Evolutionary conservation across 176 grass and related monocot genomes (phyloP), one percentile per base, ranked within the genome.

Genomic region (Poa pratensis): DNA sequence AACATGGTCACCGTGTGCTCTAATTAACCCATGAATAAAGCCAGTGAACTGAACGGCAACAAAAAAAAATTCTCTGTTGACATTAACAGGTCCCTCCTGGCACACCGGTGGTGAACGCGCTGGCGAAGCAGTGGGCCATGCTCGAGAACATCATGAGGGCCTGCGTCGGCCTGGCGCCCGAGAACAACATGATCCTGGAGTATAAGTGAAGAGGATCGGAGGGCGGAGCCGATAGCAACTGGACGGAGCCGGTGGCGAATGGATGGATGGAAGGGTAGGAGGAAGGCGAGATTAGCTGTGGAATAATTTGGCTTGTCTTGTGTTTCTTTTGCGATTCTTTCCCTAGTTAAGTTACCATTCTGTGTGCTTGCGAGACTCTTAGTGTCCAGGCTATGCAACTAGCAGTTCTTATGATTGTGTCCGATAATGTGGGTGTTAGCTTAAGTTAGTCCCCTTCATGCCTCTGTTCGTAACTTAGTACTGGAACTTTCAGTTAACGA

Each of bases 101-200:
- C 63, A 98, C 96, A 22, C 96, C 96, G 35, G 93, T 98, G 77
- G 96, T 98, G 87, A 98, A 98, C 73, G 96, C 96, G 7, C 82
- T 98, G 26, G 78, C 93, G 13, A 98, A 98, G 82, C 96, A 98
- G 79, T 94, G 96, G 85, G 96, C 96, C 0, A 98, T 98, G 96
- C 88, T 98, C 13, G 96, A 98, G 91, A 98, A 98, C 93, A 98
- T 98, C 78, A 90, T 98, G 83, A 92, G 96, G 69, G 96, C 96
- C 7, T 98, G 96, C 70, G 85, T 98, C 62, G 96, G 96, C 10
- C 80, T 98, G 52, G 89, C 96, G 19, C 96, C 96, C 23, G 96
- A 98, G 80, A 98, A 98, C 84, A 93, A 98, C 77, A 98, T 98
- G 93, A 84, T 95, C 43, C 80, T 98, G 4, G 96, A 98, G 81